Evolutionary conservation across 1,139 yeast genomes (phyloP).

Genomic region (Pichia sorboxylosa): DNA sequence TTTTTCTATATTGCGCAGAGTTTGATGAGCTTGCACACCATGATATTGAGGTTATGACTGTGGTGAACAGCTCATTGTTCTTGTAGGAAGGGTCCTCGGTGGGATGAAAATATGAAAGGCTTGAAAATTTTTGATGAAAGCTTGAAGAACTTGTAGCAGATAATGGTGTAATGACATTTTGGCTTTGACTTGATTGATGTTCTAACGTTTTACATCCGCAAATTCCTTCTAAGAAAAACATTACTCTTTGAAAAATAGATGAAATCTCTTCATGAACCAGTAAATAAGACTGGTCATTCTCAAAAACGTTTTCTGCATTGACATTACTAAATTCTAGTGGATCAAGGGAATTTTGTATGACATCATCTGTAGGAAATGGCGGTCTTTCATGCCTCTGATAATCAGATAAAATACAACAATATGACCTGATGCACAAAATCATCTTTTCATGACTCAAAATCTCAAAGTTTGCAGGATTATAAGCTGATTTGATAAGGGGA

Average conservation of each 20-base stretch:
- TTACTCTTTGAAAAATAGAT: conserved; percentile 44
- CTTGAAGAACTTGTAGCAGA: conserved; percentile 15
- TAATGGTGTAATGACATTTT: conserved; percentile 13
- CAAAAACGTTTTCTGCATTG: conserved; percentile 24
- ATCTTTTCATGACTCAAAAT: conserved; percentile 57
- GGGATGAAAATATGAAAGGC: conserved; percentile 18
- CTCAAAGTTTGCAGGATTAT: conserved; percentile 49
- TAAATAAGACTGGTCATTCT: conserved; percentile 34
- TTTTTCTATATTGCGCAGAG: conserved; percentile 35
- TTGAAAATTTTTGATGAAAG: conserved; percentile 17
- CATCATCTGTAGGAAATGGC: conserved; percentile 60
- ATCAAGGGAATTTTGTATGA: conserved; percentile 27
- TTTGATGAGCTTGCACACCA: conserved; percentile 19
- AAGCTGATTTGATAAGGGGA: conserved; percentile 45
- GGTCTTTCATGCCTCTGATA: conserved; percentile 49
- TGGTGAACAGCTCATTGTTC: conserved; percentile 55
- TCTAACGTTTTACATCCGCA: conserved; percentile 34
- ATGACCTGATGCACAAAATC: conserved; percentile 59
- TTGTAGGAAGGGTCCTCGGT: conserved; percentile 18
- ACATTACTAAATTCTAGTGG: conserved; percentile 22
- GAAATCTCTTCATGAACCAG: conserved; percentile 68
- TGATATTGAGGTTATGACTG: conserved; percentile 36
- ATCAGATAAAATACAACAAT: conserved; percentile 58
- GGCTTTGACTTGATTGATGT: not conserved
- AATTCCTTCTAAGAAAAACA: conserved; percentile 48